phyloP scores from a whole-genome alignment of 805 yeast genomes.

The Suhomyces kilbournensis region DNA sequence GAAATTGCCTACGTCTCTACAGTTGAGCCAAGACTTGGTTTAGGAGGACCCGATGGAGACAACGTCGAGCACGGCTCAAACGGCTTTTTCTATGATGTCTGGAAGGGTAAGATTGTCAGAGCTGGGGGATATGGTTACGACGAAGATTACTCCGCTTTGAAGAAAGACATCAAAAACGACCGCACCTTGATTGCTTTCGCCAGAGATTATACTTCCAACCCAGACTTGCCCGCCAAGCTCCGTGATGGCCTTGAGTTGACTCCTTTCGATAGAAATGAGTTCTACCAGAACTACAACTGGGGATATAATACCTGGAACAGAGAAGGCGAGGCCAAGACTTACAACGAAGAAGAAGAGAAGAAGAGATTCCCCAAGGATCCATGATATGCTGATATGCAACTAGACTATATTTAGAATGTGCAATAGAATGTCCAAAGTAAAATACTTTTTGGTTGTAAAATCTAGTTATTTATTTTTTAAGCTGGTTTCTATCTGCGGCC shows the following conservation, averaged over 20 bases:
- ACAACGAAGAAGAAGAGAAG: background rate
- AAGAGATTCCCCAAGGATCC: background rate
- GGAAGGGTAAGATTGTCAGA: slow-evolving; percentile 28
- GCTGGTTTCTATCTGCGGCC: background rate
- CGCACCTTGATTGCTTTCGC: slow-evolving; percentile 41
- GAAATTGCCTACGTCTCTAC: slow-evolving; percentile 32
- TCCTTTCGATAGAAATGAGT: slow-evolving; percentile 37
- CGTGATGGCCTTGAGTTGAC: slow-evolving; percentile 34
- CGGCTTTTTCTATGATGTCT: slow-evolving; percentile 22
- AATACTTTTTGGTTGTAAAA: background rate
- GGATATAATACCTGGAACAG: slow-evolving; percentile 31
- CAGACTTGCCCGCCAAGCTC: slow-evolving; percentile 49
- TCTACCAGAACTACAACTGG: slow-evolving; percentile 31
- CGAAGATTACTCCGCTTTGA: slow-evolving; percentile 7
- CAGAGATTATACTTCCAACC: slow-evolving; percentile 51
- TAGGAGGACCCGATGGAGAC: slow-evolving; percentile 17
- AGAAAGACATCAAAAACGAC: slow-evolving; percentile 10
- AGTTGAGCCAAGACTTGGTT: slow-evolving; percentile 35
- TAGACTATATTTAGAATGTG: too few relatives aligned
- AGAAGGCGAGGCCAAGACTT: background rate
- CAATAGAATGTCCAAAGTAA: too few relatives aligned
- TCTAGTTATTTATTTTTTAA: background rate
- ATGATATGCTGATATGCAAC: background rate
- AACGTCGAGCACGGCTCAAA: slow-evolving; percentile 9
- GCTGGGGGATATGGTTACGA: slow-evolving; percentile 23